Percentiles rank a stretch among this genome's conserved stretches.
phyloP scores from a whole-genome alignment of 257 asterid species.

The Primulina huaijiensis region DNA sequence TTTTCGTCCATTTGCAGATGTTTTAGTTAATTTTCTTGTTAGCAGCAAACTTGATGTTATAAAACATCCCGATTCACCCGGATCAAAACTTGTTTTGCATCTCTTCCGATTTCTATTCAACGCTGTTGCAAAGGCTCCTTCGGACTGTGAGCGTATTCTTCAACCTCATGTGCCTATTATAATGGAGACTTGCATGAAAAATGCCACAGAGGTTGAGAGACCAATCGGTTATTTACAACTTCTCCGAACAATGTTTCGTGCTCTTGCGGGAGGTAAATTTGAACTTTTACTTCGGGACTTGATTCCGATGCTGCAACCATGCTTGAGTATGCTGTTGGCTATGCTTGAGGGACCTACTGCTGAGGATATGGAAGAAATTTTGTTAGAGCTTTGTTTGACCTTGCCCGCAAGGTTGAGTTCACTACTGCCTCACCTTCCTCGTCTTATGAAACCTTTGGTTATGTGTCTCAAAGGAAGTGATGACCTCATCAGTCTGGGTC shows the following conservation, averaged over 20 bases:
- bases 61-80: slow-evolving; percentile 97
- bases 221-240: slow-evolving; percentile 94
- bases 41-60: slow-evolving; percentile 94
- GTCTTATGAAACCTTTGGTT: slow-evolving; percentile 96
- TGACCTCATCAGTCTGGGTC: slow-evolving; percentile 85
- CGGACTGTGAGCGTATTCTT: slow-evolving; percentile 95
- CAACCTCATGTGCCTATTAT: slow-evolving; percentile 93
- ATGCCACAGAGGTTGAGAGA: slow-evolving; percentile 82
- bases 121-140: slow-evolving; percentile 92
- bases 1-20: slow-evolving; percentile 96
- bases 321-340: slow-evolving; percentile 81
- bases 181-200: slow-evolving; percentile 97
- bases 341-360: slow-evolving; percentile 98
- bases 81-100: slow-evolving; percentile 97
- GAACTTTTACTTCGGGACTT: slow-evolving; percentile 88
- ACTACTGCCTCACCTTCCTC: slow-evolving; percentile 89
- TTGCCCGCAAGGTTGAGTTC: slow-evolving; percentile 96
- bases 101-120: slow-evolving; percentile 85
- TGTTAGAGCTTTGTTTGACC: slow-evolving; percentile 82
- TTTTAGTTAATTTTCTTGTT: slow-evolving; percentile 90
- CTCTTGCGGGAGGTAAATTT: slow-evolving; percentile 96
- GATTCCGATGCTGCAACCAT: slow-evolving; percentile 81
- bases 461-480: slow-evolving; percentile 96
- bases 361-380: slow-evolving; percentile 87
- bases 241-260: slow-evolving; percentile 94